Evolutionary conservation across 169 alveolate genomes (phyloP), one percentile per base, ranked within the genome.

Genomic region (Plasmodium malariae): DNA sequence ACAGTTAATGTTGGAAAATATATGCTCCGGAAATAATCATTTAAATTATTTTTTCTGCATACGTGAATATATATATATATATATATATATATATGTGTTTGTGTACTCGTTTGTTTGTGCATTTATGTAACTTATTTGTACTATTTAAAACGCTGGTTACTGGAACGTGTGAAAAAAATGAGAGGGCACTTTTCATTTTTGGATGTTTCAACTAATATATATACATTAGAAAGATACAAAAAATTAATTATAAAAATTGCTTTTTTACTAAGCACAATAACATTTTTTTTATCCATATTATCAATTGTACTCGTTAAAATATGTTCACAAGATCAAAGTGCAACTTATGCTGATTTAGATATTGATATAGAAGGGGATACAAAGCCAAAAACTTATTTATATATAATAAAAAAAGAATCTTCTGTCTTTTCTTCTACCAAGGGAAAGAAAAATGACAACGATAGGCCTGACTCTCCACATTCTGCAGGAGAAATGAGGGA

Each of bases 291-390:
- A 43, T 78, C 78, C 32, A 30, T 78, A 0, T 30, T 63, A 14
- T 62, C 65, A 78, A 24, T 43, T 63, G 30, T 62, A 45, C 26
- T 78, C 17, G 68, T 69, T 32, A 54, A 40, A 34, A n/a, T 78
- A 21, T 36, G 60, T 43, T 48, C 89, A 62, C 49, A 54, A 24
- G 62, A 65, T 30, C 69, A 78, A 37, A 30, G 48, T 54, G 28
- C 45, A 32, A 30, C 30, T n/a, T 78, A 55, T 12, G 89, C 24
- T 12, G 89, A 78, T 54, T 30, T 78, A 43, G 63, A 78, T 55
- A 62, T 78, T 40, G 48, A 45, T 28, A 32, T 30, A 24, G 76
- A 68, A 36, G 89, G 63, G 12, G 76, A 37, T 26, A 63, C 28
- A 3, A 30, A 21, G 12, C 51, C 76, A 34, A 78, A 28, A 24